phyloP scores from a whole-genome alignment of 1,139 yeast species.

The Pichia sp. region DNA sequence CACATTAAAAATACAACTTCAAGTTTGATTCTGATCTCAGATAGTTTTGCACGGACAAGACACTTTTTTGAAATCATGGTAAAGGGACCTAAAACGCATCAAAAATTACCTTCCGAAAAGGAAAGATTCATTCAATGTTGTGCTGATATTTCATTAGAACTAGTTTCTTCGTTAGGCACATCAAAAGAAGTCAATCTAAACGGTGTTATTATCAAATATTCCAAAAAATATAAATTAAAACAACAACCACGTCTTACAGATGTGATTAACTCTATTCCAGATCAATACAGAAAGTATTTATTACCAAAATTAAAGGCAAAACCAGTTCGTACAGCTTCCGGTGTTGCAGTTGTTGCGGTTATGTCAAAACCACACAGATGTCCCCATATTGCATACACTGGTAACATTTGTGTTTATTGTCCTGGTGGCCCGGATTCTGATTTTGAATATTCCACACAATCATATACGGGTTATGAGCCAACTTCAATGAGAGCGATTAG shows the following conservation, averaged over 20 bases:
- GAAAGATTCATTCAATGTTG: constrained; percentile 91
- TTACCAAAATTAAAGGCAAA: constrained; percentile 93
- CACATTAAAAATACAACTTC: too few species aligned
- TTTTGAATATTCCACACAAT: constrained; percentile 95
- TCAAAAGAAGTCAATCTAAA: constrained; percentile 83
- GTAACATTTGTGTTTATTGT: constrained; percentile 96
- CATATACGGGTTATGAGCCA: constrained; percentile 98
- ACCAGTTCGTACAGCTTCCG: constrained; percentile 98
- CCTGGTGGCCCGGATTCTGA: constrained; percentile 99
- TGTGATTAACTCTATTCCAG: constrained; percentile 92
- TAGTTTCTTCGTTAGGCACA: constrained; percentile 59
- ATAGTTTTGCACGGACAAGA: too few species aligned
- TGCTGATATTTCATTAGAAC: constrained; percentile 84
- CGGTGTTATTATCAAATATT: constrained; percentile 77
- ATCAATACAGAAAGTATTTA: constrained; percentile 85
- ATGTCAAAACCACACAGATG: constrained; percentile 99
- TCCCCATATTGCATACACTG: constrained; percentile 98
- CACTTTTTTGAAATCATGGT: constrained; percentile 15
- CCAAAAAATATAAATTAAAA: constrained; percentile 85
- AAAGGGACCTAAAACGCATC: constrained; percentile 36
- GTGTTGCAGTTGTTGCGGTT: constrained; percentile 97
- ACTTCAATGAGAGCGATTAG: constrained; percentile 98
- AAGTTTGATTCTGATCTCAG: too few species aligned
- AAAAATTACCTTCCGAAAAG: constrained; percentile 73
- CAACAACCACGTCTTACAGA: constrained; percentile 94